These are phyloP conservation scores for Abortiporus biennis DNA, from an alignment of 1,284 basidiomycete species.

Conservation along the genomic window DNA sequence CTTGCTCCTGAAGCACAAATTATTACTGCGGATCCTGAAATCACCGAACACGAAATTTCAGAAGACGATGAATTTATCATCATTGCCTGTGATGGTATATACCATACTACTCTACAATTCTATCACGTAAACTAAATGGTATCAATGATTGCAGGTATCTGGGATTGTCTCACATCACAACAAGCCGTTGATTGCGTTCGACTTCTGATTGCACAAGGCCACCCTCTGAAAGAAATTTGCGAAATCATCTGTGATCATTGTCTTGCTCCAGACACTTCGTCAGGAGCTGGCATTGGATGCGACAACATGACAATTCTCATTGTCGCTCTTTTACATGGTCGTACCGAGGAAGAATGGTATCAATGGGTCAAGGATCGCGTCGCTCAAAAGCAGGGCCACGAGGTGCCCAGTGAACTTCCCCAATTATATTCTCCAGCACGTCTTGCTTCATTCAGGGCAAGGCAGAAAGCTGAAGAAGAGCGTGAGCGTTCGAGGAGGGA, in stretches of 20 bases:
- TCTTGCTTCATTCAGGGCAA: not conserved
- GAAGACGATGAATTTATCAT: conserved; percentile 96
- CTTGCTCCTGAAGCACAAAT: conserved; percentile 88
- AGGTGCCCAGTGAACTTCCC: conserved; percentile 64
- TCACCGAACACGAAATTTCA: conserved; percentile 75
- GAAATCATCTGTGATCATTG: conserved; percentile 93
- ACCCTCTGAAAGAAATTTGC: conserved; percentile 76
- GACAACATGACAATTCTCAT: conserved; percentile 99
- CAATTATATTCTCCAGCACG: conserved; percentile 53
- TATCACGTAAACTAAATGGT: conserved; percentile 3
- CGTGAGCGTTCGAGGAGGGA: not conserved
- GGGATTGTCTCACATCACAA: conserved; percentile 95
- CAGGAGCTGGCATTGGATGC: conserved; percentile 90
- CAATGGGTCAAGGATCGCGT: conserved; percentile 87
- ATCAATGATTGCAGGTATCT: conserved; percentile 67
- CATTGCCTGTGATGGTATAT: conserved; percentile 91
- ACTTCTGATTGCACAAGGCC: conserved; percentile 77
- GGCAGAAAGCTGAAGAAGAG: not conserved
- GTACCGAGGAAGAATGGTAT: conserved; percentile 91
- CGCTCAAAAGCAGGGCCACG: conserved; percentile 64
- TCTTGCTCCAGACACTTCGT: conserved; percentile 89
- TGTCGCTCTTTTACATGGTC: conserved; percentile 83
- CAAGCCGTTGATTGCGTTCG: conserved; percentile 91
- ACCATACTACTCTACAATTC: conserved; percentile 1
- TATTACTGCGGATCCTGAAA: conserved; percentile 93